Base-by-base conservation (phyloP, 257 asterid species). In the Oldenlandia corymbosa region DNA sequence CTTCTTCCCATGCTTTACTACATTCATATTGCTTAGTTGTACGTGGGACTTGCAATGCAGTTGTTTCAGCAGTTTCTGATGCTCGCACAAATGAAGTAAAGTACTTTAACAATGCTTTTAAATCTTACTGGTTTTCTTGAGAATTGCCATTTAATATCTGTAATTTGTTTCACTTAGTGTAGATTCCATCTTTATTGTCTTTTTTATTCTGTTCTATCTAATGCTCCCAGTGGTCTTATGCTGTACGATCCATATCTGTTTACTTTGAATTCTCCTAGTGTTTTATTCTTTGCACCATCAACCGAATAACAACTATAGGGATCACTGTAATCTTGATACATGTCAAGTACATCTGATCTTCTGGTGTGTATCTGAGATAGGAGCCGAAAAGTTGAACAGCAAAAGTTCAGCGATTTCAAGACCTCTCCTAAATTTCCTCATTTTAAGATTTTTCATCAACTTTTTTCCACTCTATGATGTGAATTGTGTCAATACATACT, bases 31-130 rank as follows among this genome's bases (percentile, higher is more conserved):
- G 97, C 81, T 76, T 83, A 70, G 85, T 88, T 67, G 76, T 83
- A 62, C 95, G 97, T 28, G 82, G 85, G 66, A 85, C 96, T 65
- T 93, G 97, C 84, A 81, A 75, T 83, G 85, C 87, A 58, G 84
- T 90, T 81, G 88, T 93, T 78, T 81, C 90, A 71, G 92, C 88
- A 63, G 97, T 88, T 71, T 84, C 92, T 59, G 95, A 85, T 70
- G 78, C 95, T 23, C 94, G 97, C 46, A 90, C 96, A 68, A 87
- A 93, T 85, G 99, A 93, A 85, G 99, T 93, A 93, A 90, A 79
- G 73, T 71, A 65, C 68, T 64, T 65, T 32, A 30, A 48, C 49
- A 69, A 64, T 21, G 53, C 68, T 62, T 71, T 51, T 20, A 45
- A 46, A 30, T 41, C 60, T 16, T 23, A 10, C n/a, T n/a, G n/a